Percentiles rank a stretch among this genome's conserved stretches.
phyloP scores from a whole-genome alignment of 306 rosid genomes.

The Trifolium dubium region DNA sequence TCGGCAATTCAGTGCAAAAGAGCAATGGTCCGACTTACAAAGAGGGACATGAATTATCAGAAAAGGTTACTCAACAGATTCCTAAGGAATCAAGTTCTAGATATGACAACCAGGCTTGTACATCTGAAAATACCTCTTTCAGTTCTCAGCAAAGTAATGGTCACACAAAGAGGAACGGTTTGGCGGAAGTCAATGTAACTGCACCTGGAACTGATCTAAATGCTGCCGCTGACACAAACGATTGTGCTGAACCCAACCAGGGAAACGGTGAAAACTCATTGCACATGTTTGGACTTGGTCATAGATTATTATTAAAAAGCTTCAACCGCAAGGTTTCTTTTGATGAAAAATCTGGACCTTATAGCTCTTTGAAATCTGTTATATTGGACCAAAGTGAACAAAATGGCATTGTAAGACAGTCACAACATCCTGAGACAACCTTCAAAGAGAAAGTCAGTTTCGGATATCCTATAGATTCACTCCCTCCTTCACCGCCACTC shows the following conservation, averaged over 20 bases:
- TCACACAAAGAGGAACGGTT: constrained; percentile 40
- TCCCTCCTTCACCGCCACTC: constrained; percentile 93
- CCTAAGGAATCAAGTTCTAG: constrained; percentile 49
- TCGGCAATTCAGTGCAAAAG: constrained; percentile 44
- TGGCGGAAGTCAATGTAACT: constrained; percentile 38
- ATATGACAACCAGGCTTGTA: constrained; percentile 48
- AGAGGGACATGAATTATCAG: constrained; percentile 37
- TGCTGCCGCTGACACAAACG: constrained; percentile 47
- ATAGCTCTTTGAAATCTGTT: constrained; percentile 52
- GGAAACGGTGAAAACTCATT: constrained; percentile 59
- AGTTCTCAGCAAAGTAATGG: constrained; percentile 42
- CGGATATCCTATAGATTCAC: constrained; percentile 56
- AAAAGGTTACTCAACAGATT: constrained; percentile 39
- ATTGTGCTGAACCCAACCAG: constrained; percentile 44
- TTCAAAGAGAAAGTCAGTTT: constrained; percentile 50
- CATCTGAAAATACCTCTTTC: constrained; percentile 37
- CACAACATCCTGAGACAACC: constrained; percentile 49
- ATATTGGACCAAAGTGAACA: constrained; percentile 55
- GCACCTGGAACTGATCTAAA: constrained; percentile 52
- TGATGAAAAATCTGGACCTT: constrained; percentile 56
- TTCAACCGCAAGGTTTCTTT: constrained; percentile 62
- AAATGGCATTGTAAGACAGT: constrained; percentile 40
- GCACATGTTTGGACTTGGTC: constrained; percentile 72
- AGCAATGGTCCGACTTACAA: constrained; percentile 40
- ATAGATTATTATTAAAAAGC: constrained; percentile 71